Evolutionary conservation across 352 stramenopile genomes (phyloP), one percentile per base, ranked within the genome.

Genomic region (Blastocystis sp.): DNA sequence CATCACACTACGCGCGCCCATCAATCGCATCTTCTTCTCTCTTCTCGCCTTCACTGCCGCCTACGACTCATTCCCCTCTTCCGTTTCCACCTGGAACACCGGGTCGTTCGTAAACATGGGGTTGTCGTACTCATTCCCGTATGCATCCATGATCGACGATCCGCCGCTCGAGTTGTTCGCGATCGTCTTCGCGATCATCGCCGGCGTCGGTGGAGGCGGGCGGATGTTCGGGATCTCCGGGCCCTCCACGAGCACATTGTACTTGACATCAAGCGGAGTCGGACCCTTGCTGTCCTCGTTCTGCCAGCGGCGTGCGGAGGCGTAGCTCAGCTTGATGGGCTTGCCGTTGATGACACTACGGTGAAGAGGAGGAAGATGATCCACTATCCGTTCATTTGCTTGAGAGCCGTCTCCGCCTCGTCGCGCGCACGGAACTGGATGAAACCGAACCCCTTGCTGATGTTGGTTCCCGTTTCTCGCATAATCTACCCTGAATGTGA

Each of bases 181-280:
- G 11, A 66, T 42, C 34, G 57, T 84, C 34, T 84, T 84, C 42
- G 57, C 60, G 40, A 84, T 62, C 74, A 84, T 84, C 28, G 74
- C 74, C 40, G 24, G 38, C 28, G 74, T 84, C 17, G 74, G 74
- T 84, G 74, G 74, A 54, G 74, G 74, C 40, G 74, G 74, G 19
- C 66, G 65, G 60, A 84, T 84, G 54, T 84, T 84, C n/a, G 74
- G 74, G 34, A 84, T 84, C 28, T 84, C 74, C 14, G 74, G 74
- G 2, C 48, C 45, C 28, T 84, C 74, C 45, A 66, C 54, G 61
- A 84, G 68, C 21, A 84, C 74, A 45, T 84, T 69, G 74, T 70
- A 84, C 40, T 63, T 61, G 21, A 54, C n/a, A n/a, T 45, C 60
- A 0, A 38, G 28, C 43, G 52, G 9, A 2, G 69, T 62, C 2